Percentiles rank a stretch among this genome's conserved stretches.
Evolutionary conservation across 345 rosid genomes (phyloP).

Genomic region (Carallia brachiata): DNA sequence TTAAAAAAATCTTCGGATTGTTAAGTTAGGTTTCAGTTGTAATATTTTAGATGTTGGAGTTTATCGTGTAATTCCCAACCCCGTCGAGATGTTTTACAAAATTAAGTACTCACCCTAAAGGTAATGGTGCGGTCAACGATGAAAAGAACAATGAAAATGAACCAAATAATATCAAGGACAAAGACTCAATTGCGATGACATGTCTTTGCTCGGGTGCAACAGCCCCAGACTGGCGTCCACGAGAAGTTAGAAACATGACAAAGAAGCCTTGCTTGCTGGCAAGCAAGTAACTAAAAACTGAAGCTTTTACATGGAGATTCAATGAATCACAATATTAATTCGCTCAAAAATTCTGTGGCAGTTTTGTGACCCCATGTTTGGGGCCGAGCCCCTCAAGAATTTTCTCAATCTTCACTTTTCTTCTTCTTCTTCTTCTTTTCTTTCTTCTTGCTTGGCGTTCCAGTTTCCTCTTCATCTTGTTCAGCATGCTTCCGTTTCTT

Average conservation of each 20-base stretch:
- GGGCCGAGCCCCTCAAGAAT: background rate
- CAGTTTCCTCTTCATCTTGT: slow-evolving; percentile 14
- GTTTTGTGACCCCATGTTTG: too few relatives aligned
- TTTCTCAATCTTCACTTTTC: slow-evolving; percentile 32
- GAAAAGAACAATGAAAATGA: too few relatives aligned
- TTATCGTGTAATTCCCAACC: too few relatives aligned
- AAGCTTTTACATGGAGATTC: background rate
- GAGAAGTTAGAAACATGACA: background rate
- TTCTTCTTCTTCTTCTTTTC: slow-evolving; percentile 47
- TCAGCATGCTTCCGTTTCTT: background rate
- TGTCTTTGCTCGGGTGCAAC: too few relatives aligned
- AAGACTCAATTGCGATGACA: too few relatives aligned
- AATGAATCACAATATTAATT: background rate
- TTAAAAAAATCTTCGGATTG: too few relatives aligned
- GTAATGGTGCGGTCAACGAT: too few relatives aligned
- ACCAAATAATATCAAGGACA: too few relatives aligned
- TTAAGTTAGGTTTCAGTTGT: too few relatives aligned
- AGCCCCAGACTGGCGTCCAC: background rate
- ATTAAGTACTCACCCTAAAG: too few relatives aligned
- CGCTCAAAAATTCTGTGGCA: background rate
- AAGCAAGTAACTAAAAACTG: background rate
- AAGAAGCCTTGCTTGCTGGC: background rate
- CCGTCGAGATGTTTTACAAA: too few relatives aligned
- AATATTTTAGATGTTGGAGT: too few relatives aligned
- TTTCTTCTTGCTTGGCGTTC: slow-evolving; percentile 32